Conservation (phyloP, 495 filamentous ascomycete species). For the Trichocladium antarcticum region DNA sequence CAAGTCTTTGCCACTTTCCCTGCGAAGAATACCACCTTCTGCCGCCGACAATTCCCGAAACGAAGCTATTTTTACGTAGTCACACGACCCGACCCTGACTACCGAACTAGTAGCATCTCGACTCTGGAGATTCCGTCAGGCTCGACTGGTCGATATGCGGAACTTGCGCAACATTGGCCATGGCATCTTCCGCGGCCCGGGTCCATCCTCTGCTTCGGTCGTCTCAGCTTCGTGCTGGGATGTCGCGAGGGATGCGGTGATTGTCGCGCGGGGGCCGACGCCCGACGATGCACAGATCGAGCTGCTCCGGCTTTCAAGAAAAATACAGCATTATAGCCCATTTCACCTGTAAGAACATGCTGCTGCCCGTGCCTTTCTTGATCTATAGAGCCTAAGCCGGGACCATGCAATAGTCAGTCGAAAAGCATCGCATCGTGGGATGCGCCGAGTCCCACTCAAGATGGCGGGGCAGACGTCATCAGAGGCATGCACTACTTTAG, state of each 20-base stretch:
- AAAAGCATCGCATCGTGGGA: constrained; percentile 72
- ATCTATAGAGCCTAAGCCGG: neutral
- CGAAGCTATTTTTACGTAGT: neutral
- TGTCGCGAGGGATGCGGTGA: constrained; percentile 52
- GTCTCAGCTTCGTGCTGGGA: constrained; percentile 72
- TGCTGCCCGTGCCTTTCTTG: constrained; percentile 1
- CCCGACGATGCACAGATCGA: constrained; percentile 51
- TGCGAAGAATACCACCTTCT: too few species aligned
- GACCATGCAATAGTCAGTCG: constrained; percentile 16
- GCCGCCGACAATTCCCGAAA: constrained; percentile 13
- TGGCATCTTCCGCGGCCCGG: constrained; percentile 44
- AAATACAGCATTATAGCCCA: constrained; percentile 25
- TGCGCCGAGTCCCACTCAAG: constrained; percentile 58
- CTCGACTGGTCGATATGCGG: constrained; percentile 45
- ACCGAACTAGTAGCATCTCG: neutral
- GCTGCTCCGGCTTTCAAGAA: constrained; percentile 45
- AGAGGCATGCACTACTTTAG: constrained; percentile 72
- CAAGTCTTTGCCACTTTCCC: neutral
- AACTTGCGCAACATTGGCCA: constrained; percentile 65
- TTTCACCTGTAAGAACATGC: constrained; percentile 40
- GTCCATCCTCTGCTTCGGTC: constrained; percentile 16
- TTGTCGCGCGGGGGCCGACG: constrained; percentile 68
- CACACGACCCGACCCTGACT: neutral
- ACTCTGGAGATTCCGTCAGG: neutral
- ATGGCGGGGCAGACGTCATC: constrained; percentile 58